A percentile compares a stretch with the other conserved stretches of the same genome.
These are phyloP conservation scores for Mycosphaerella sp. DNA, from an alignment of 2,329 filamentous ascomycete genomes.

Conservation along the genomic window DNA sequence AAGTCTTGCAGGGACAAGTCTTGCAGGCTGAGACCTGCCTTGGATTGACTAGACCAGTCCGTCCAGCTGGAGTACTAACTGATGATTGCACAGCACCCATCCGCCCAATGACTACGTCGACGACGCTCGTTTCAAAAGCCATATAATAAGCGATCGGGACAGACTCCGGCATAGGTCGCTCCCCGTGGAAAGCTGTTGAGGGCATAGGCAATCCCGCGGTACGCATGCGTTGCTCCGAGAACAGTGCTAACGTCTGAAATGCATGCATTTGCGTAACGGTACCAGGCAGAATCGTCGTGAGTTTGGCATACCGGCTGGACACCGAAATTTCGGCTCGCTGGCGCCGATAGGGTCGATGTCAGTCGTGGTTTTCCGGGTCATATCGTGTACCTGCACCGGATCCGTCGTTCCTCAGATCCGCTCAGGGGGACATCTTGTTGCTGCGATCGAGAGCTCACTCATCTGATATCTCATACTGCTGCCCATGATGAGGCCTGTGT, in stretches of 20 bases:
- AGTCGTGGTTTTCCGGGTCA: not conserved
- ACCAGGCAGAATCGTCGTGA: not conserved
- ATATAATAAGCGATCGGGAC: not conserved
- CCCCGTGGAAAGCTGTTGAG: not conserved
- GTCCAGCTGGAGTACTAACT: not conserved
- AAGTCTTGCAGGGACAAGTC: no score
- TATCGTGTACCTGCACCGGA: not conserved
- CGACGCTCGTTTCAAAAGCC: not conserved
- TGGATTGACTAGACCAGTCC: no score
- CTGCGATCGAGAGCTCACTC: no score
- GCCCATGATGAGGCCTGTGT: not conserved
- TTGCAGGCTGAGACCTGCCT: no score
- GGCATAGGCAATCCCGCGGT: not conserved
- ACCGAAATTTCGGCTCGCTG: not conserved
- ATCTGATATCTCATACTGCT: not conserved
- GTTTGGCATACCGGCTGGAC: not conserved
- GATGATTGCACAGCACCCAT: not conserved
- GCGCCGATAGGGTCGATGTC: not conserved
- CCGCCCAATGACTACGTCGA: not conserved
- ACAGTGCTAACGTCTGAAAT: not conserved
- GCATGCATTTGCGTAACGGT: not conserved
- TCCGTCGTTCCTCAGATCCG: not conserved
- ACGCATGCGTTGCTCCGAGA: not conserved
- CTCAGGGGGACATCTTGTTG: no score
- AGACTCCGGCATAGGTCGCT: not conserved